Base-by-base conservation (phyloP, 1,284 basidiomycete genomes). In the Irpex rosettiformis region DNA sequence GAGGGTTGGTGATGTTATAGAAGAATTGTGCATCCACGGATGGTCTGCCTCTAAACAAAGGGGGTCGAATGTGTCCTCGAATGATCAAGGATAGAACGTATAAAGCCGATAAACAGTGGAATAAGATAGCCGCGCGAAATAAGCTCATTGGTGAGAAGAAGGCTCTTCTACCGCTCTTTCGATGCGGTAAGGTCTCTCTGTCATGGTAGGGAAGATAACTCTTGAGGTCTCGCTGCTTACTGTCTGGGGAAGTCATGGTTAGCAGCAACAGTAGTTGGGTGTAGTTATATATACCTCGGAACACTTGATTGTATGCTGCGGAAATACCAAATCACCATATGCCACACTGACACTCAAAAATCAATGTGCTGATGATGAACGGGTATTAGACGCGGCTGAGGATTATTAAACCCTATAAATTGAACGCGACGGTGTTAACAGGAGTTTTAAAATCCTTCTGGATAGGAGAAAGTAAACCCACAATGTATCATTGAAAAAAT, bases 1-100 rank as follows among this genome's bases (percentile, higher is more conserved):
- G 47, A 21, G 57, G 59, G 13, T 52, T 55, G 43, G 49, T 58
- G 1, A 52, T 28, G 33, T 21, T 55, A 22, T 22, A 29, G 53
- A 49, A 58, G 24, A 61, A 61, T 16, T 16, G 33, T 16, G 33
- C 33, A 16, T 3, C 16, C 33, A 37, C 33, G 16, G 33, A 37
- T 8, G 33, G 4, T 37, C 16, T 37, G 3, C 33, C 33, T n/a
- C n/a, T n/a, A 37, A 37, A 37, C 33, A 37, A 8, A n/a, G n/a
- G n/a, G 33, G 33, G 33, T 37, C 11, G 16, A 37, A 37, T 11
- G 3, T 16, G 33, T 16, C 5, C 11, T 37, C 16, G 33, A 37
- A 37, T 8, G 33, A 37, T 11, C 33, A 3, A 8, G 16, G 33
- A 37, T 16, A 11, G 33, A 37, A 16, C 10, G 33, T 37, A 37